Evolutionary conservation across 202 grass and related monocot genomes (phyloP), one percentile per base, ranked within the genome.

Genomic region (Musa balbisiana): DNA sequence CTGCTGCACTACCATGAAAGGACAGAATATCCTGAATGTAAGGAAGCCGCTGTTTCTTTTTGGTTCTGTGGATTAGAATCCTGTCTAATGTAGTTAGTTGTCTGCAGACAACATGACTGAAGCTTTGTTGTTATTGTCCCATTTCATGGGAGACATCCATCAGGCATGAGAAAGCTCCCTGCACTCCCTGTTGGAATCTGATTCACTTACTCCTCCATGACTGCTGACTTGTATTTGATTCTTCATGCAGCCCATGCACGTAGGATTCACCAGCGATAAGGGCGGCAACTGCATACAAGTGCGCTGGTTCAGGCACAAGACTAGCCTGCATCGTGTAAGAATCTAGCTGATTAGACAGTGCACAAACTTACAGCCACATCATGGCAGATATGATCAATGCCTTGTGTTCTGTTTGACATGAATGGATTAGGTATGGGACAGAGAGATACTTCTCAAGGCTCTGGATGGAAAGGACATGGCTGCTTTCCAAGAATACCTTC

Each of bases 91-190:
- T 51, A 51, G 33, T 70, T 70, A 51, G 11, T 21, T 70, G 20
- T n/a, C 11, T 71, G 13, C 82, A 97, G 93, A 97, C 76, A 97
- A 93, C 81, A 49, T 93, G 82, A 97, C 93, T 0, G 90, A 97
- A 73, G 90, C 93, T 17, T 80, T 97, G 76, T 3, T 97, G 14
- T 97, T 97, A 72, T 70, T 93, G 62, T 91, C 93, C 2, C 93
- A 93, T 79, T 97, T 97, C 85, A 97, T 91, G 88, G 93, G 93
- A 54, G 90, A 97, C 55, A 78, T 97, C 87, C 93, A 93, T 85
- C 93, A 97, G 86, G 90, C 85, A 83, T 74, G 74, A n/a, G 21
- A 43, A 9, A 64, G 33, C 14, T 16, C 25, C 23, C 13, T 71
- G 9, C 15, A 26, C 60, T 71, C 27, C 24, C 49, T 27, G 54